Evolutionary conservation across 495 filamentous ascomycete species (phyloP).

Genomic region (Platismatia glauca): DNA sequence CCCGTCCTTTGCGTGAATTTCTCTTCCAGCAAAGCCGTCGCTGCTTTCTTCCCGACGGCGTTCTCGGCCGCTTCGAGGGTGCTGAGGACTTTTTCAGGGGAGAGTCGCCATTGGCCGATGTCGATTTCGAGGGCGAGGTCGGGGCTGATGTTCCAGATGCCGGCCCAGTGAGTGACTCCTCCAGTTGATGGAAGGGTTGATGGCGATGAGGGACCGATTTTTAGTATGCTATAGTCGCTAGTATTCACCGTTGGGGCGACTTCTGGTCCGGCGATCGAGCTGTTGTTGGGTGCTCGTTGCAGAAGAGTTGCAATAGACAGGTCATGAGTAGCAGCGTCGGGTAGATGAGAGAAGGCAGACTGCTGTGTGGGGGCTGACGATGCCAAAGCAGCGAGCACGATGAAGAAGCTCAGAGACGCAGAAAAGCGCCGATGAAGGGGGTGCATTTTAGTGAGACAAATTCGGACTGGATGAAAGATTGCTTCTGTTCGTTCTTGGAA

Average conservation of each 20-base stretch:
- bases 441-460: background rate
- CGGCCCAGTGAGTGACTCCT: background rate
- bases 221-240: too few relatives aligned
- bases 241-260: too few relatives aligned
- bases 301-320: background rate
- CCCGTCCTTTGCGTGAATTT: background rate
- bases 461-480: background rate
- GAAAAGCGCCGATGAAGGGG: background rate
- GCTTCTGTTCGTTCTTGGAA: background rate
- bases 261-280: background rate
- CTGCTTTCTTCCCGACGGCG: conserved; percentile 2
- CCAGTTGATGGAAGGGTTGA: background rate
- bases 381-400: background rate
- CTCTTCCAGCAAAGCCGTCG: background rate
- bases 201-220: background rate
- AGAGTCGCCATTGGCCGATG: background rate
- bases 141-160: background rate
- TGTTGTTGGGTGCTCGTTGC: background rate
- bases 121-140: background rate
- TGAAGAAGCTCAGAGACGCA: background rate
- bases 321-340: background rate
- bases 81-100: background rate
- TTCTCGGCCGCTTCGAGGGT: conserved; percentile 4
- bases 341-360: background rate
- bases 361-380: background rate